Conservation (phyloP, 2,329 filamentous ascomycete species). For the Claviceps spartinae region DNA sequence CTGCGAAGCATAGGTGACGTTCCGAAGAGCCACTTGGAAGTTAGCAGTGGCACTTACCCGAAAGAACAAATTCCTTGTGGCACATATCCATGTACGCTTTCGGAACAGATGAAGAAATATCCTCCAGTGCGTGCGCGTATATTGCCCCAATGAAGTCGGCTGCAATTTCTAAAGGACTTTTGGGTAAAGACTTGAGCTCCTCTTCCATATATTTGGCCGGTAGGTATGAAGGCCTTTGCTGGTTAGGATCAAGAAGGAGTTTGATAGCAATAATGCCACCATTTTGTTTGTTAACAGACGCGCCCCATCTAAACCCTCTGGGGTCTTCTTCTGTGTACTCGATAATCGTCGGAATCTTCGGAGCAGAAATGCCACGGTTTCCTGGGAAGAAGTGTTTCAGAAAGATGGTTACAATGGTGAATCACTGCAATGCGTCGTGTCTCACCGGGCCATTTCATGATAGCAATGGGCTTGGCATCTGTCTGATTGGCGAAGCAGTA, state of each 20-base stretch:
- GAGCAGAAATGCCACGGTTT: conserved; percentile 25
- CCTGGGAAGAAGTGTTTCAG: conserved; percentile 26
- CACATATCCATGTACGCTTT: conserved; percentile 8
- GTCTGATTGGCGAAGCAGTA: conserved; percentile 14
- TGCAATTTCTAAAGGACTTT: conserved; percentile 7
- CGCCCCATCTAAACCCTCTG: conserved; percentile 21
- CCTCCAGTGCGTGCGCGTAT: conserved; percentile 20
- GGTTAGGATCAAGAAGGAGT: conserved; percentile 9
- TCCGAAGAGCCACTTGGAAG: background rate
- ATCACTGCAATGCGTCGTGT: background rate
- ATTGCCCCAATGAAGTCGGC: conserved; percentile 6
- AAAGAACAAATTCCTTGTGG: conserved; percentile 23
- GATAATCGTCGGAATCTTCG: conserved; percentile 17
- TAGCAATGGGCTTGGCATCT: conserved; percentile 20
- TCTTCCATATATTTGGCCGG: background rate
- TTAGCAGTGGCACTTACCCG: conserved; percentile 19
- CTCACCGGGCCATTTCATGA: conserved; percentile 11
- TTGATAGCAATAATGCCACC: conserved; percentile 10
- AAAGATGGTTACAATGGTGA: conserved; percentile 19
- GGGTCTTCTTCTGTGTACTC: conserved; percentile 21
- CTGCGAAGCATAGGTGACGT: background rate
- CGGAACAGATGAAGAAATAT: conserved; percentile 17
- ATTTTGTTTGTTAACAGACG: background rate
- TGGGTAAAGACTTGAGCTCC: conserved; percentile 7
- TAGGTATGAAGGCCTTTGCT: conserved; percentile 7